These are phyloP conservation scores for Tinospora cordifolia DNA, from an alignment of 164 flowering plant genomes.

Conservation along the genomic window DNA sequence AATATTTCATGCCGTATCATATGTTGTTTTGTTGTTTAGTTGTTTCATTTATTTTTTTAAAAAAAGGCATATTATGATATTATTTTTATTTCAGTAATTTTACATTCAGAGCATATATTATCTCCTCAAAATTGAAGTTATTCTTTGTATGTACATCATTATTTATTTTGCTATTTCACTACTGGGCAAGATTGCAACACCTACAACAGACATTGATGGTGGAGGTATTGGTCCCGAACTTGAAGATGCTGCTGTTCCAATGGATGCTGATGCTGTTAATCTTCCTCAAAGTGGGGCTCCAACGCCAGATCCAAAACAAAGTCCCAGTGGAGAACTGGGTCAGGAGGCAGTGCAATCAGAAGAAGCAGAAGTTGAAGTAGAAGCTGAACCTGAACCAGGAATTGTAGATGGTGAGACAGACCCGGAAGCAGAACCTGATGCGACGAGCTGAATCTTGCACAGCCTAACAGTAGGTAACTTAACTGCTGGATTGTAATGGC, in stretches of 20 bases:
- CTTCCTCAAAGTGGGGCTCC: constrained; percentile 47
- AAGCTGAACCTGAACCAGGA: constrained; percentile 17
- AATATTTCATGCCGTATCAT: no score
- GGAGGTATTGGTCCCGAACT: constrained; percentile 50
- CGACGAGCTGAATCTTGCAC: constrained; percentile 19
- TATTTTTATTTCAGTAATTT: no score
- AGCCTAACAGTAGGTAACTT: not conserved
- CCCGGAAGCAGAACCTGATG: constrained; percentile 50
- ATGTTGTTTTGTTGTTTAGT: no score
- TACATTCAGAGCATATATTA: not conserved
- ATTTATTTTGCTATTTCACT: constrained; percentile 3
- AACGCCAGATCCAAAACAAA: constrained; percentile 51
- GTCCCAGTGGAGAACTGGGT: constrained; percentile 45
- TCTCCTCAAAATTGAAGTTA: not conserved
- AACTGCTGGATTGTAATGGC: not conserved
- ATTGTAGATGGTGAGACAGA: constrained; percentile 10
- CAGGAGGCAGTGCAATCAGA: constrained; percentile 62
- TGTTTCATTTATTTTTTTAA: no score
- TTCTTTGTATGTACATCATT: not conserved
- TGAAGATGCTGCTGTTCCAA: constrained; percentile 43
- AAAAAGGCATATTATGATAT: no score
- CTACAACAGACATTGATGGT: constrained; percentile 54
- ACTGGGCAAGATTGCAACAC: constrained; percentile 40
- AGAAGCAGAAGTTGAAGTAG: constrained; percentile 20
- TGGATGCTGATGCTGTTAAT: constrained; percentile 56